A percentile compares a stretch with the other conserved stretches of the same genome.
Conservation (phyloP, 306 rosid species). For the barrel medic (Medicago truncatula) region DNA sequence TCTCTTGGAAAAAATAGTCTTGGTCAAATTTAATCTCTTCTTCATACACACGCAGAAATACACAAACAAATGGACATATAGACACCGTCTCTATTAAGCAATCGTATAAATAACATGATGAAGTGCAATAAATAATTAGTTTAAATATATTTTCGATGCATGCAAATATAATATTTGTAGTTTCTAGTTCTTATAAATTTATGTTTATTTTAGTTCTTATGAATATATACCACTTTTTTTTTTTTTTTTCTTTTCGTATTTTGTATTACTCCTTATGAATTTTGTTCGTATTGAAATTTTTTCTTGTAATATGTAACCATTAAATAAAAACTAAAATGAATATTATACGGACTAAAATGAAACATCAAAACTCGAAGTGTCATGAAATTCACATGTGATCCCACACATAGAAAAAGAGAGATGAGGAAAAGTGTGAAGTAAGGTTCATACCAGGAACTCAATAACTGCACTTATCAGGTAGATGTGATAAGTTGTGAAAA, state of each 20-base stretch:
- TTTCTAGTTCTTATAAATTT: too few species aligned
- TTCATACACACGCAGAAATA: background rate
- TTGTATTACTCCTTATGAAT: too few species aligned
- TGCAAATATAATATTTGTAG: too few species aligned
- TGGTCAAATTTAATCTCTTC: background rate
- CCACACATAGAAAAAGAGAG: constrained; percentile 1
- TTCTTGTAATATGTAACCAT: background rate
- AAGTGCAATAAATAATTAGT: background rate
- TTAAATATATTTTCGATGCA: too few species aligned
- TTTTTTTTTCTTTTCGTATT: too few species aligned
- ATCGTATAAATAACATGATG: background rate
- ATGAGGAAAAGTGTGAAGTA: background rate
- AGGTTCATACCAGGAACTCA: constrained; percentile 71
- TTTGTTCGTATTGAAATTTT: too few species aligned
- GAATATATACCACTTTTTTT: too few species aligned
- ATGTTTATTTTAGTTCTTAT: too few species aligned
- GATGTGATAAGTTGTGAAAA: constrained; percentile 82
- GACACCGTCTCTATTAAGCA: constrained; percentile 13
- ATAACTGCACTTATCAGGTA: constrained; percentile 77
- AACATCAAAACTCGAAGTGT: too few species aligned
- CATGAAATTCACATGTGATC: constrained; percentile 34
- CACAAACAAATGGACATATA: background rate
- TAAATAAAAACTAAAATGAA: too few species aligned
- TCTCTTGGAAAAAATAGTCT: background rate
- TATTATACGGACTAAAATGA: too few species aligned